A percentile compares a stretch with the other conserved stretches of the same genome.
Conservation (phyloP, 139 green algal species). For the Haematococcus lacustris region DNA sequence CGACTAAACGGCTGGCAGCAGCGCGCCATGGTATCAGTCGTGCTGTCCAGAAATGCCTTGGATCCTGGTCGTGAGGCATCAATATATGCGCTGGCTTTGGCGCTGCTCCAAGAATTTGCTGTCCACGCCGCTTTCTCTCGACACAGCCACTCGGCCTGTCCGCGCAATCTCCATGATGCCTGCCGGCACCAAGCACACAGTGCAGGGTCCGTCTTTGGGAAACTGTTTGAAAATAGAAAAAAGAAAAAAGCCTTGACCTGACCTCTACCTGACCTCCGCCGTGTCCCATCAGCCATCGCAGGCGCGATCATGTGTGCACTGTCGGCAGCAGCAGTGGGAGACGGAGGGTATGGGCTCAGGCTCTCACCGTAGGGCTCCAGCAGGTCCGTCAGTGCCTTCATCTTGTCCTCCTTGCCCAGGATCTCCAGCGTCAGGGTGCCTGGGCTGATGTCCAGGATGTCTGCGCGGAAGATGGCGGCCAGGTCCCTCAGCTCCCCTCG, state of each 20-base stretch:
- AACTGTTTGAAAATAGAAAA: background rate
- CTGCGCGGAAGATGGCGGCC: constrained; percentile 82
- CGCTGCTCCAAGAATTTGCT: constrained; percentile 59
- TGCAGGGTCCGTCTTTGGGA: background rate
- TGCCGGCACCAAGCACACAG: constrained; percentile 24
- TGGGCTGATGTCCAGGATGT: constrained; percentile 71
- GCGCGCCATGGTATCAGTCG: too few relatives aligned
- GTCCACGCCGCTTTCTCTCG: constrained; percentile 80
- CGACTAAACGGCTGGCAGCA: too few relatives aligned
- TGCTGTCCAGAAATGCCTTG: too few relatives aligned
- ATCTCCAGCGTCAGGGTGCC: constrained; percentile 85
- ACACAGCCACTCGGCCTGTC: constrained; percentile 79
- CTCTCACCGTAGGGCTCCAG: constrained; percentile 31
- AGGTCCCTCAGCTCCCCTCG: constrained; percentile 81
- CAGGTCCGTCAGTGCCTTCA: constrained; percentile 69
- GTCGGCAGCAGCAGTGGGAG: too few relatives aligned
- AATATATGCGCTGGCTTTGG: constrained; percentile 13
- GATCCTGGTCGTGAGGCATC: too few relatives aligned
- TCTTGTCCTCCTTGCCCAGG: constrained; percentile 84
- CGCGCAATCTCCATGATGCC: constrained; percentile 87
- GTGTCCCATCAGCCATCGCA: too few relatives aligned
- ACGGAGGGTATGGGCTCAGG: too few relatives aligned
- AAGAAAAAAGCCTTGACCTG: background rate
- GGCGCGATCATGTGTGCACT: too few relatives aligned
- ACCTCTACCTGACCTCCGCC: too few relatives aligned